Base-by-base conservation (phyloP, 2,329 filamentous ascomycete genomes). In the Trichoderma aggressivum region DNA sequence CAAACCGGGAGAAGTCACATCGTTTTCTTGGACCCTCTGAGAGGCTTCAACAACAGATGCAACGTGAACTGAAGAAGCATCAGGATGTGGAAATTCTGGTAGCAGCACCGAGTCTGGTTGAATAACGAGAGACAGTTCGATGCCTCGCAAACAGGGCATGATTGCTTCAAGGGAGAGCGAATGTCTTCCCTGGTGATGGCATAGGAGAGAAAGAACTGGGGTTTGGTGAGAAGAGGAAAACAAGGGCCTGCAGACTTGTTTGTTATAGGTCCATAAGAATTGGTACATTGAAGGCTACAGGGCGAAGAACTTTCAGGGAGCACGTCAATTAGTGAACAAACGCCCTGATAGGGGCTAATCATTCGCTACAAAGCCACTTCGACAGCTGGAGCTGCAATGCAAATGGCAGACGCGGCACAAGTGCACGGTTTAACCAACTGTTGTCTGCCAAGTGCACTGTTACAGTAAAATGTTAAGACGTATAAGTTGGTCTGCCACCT, bases 41-140 rank as follows among this genome's bases (percentile, higher is more conserved):
- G 53, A 26, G 3, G 34, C 30, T 59, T 73, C 56, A 16, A 28
- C 72, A 36, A 73, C 74, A 21, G 74, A 75, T 59, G 77, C 70
- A 30, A 83, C 79, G 3, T 76, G 78, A 56, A 71, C 30, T 28
- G 70, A 61, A n/a, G 70, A 84, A 80, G 81, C 82, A 63, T 88
- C 85, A 0, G 86, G 86, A 72, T 89, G 86, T 24, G 86, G 84
- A 74, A 86, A 88, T 75, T 90, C 87, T 16, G 84, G 83, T 3
- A 89, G 80, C 24, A 75, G 77, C 58, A 80, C 76, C 11, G 79
- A 74, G 3, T 79, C 77, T 18, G 80, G 76, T 55, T 82, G 79
- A 2, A 81, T 76, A 21, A 82, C 75, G 50, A 88, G 76, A 3
- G 81, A 83, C 28, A 88, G 71, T 32, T 86, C 82, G 65, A 88